A percentile compares a stretch with the other conserved stretches of the same genome.
These are phyloP conservation scores for Apiospora malaysiana DNA, from an alignment of 2,329 filamentous ascomycete genomes.

Conservation along the genomic window DNA sequence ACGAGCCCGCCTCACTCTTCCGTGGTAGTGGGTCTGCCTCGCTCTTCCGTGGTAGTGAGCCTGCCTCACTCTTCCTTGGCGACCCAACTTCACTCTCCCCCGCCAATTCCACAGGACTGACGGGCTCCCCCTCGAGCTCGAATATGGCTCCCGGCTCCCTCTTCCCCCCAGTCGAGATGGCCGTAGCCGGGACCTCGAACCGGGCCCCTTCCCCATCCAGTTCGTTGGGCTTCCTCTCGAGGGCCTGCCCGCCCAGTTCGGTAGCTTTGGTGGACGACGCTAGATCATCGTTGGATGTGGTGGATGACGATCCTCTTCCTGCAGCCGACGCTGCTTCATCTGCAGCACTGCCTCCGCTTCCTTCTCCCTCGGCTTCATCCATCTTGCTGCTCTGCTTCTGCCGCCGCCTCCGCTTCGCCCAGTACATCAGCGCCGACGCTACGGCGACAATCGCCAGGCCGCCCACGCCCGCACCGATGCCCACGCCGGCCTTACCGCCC, in stretches of 20 bases:
- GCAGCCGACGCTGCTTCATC: background rate
- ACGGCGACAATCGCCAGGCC: constrained; percentile 7
- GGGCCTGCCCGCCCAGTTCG: constrained; percentile 5
- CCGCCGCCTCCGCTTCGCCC: background rate
- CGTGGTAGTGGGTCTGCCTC: background rate
- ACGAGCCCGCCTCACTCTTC: background rate
- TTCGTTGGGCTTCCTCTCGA: constrained; percentile 11
- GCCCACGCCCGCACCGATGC: constrained; percentile 13
- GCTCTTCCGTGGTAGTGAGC: background rate
- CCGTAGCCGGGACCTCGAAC: constrained; percentile 16
- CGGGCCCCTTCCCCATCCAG: background rate
- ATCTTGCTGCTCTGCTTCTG: background rate
- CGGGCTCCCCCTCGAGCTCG: constrained; percentile 19
- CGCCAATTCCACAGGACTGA: background rate
- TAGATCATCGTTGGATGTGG: background rate
- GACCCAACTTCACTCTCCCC: background rate
- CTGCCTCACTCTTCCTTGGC: background rate
- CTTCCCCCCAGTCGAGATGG: constrained; percentile 12
- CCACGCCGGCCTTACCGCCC: constrained; percentile 13
- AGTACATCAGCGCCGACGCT: background rate
- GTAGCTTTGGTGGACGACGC: background rate
- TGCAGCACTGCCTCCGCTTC: background rate
- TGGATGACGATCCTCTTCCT: background rate
- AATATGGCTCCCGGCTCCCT: constrained; percentile 19
- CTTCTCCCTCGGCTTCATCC: background rate